These are phyloP conservation scores for Fraxinus dipetala DNA, from an alignment of 305 asterid genomes.

Conservation along the genomic window DNA sequence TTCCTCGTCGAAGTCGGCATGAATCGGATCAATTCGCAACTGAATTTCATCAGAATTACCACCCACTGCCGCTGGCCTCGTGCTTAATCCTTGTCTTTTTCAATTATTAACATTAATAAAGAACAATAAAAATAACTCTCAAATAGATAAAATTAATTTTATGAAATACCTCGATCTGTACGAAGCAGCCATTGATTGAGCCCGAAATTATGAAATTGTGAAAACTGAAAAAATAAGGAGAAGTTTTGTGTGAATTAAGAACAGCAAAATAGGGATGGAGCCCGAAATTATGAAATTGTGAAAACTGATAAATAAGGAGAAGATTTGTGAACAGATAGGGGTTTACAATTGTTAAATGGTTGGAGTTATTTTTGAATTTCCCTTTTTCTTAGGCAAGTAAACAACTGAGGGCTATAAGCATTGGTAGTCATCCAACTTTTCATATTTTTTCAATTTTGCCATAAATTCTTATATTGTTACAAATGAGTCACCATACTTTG, in stretches of 20 bases:
- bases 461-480: not conserved
- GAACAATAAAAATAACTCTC: not conserved
- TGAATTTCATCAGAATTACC: slow-evolving; percentile 67
- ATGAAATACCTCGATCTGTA: not conserved
- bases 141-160: not conserved
- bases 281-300: not conserved
- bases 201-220: not conserved
- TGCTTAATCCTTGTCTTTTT: no score
- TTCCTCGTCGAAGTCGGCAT: slow-evolving; percentile 56
- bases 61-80: slow-evolving; percentile 21
- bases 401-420: not conserved
- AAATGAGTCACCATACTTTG: not conserved
- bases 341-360: not conserved
- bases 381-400: not conserved
- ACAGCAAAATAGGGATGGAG: not conserved
- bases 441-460: not conserved
- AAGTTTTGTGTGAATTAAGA: no score
- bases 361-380: not conserved
- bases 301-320: not conserved
- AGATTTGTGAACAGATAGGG: not conserved
- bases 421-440: not conserved
- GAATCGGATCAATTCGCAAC: slow-evolving; percentile 67
- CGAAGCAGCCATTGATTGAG: not conserved
- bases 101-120: not conserved
- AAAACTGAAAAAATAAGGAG: no score